Evolutionary conservation across 139 green algal species (phyloP), one percentile per base, ranked within the genome.

Genomic region (Tetradesmus obliquus): DNA sequence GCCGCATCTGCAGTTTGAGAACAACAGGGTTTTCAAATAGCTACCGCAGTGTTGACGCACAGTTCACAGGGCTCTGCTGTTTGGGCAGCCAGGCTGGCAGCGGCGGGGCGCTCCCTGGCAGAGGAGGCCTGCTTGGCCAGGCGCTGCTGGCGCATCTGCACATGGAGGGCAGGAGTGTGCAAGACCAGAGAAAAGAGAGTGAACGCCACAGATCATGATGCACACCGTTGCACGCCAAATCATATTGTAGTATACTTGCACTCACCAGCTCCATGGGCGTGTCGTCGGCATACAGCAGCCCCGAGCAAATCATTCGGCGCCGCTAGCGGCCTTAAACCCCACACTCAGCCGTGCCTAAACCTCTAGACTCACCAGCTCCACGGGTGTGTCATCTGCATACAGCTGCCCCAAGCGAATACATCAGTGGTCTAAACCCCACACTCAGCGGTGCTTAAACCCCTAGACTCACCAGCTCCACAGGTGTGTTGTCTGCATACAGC

Each of bases 401-500:
- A 98, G 85, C 15, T 96, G 89, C 7, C 97, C 97, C 32, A 45
- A 45, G 32, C 32, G 32, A 45, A 45, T 45, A 45, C 32, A 45
- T 45, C 32, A 45, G 32, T 45, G 32, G 32, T 45, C 32, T 45
- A 45, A 45, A 45, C 32, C 0, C 32, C 32, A 45, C 32, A 45
- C 32, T 45, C 32, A 0, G 32, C 32, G 32, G 32, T 45, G 32
- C 32, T 0, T 45, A 45, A 45, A 45, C 32, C 32, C 32, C 32
- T 45, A 45, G 32, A 96, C 7, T 97, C 57, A 91, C 87, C 54
- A 55, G 86, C 69, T 99, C 98, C 22, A 98, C 92, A 0, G 96
- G 96, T 17, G 98, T 99, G 94, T 99, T 97, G 87, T 99, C 87
- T 58, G 87, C 97, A 87, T 99, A 99, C 86, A 98, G 86, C 17